phyloP scores from a whole-genome alignment of 1,284 basidiomycete genomes.

The Trametes pubescens region DNA sequence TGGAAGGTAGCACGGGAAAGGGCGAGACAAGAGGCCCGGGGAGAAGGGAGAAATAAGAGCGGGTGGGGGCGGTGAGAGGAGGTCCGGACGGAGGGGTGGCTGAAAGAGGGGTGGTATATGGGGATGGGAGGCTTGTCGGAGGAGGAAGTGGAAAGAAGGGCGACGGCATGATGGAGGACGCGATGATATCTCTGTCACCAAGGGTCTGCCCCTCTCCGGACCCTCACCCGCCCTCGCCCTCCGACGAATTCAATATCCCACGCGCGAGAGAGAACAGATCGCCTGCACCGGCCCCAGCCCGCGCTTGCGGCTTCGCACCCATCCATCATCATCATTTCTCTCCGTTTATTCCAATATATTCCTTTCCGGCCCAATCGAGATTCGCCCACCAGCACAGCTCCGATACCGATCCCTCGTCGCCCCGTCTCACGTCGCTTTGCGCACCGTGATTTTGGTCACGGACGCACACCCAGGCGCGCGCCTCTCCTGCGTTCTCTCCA shows the following conservation, averaged over 20 bases:
- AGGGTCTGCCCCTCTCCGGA: conserved; percentile 36
- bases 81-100: conserved; percentile 37
- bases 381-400: conserved; percentile 11
- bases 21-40: neutral
- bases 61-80: conserved; percentile 29
- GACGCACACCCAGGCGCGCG: conserved; percentile 1
- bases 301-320: conserved; percentile 11
- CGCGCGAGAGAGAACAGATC: conserved; percentile 30
- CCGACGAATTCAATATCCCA: conserved; percentile 30
- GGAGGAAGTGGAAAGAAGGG: conserved; percentile 39
- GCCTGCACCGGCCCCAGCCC: conserved; percentile 15
- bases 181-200: conserved; percentile 42
- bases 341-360: conserved; percentile 13
- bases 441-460: conserved; percentile 10
- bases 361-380: conserved; percentile 17
- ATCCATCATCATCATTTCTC: conserved; percentile 22
- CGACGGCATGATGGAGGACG: conserved; percentile 39
- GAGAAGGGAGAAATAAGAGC: conserved; percentile 24
- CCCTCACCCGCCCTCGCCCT: conserved; percentile 9
- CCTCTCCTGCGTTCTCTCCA: conserved; percentile 6
- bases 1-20: conserved; percentile 19
- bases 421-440: neutral
- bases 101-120: conserved; percentile 35
- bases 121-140: conserved; percentile 32
- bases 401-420: conserved; percentile 18